These are phyloP conservation scores for Bruguiera parviflora DNA, from an alignment of 345 rosid species.

Conservation along the genomic window DNA sequence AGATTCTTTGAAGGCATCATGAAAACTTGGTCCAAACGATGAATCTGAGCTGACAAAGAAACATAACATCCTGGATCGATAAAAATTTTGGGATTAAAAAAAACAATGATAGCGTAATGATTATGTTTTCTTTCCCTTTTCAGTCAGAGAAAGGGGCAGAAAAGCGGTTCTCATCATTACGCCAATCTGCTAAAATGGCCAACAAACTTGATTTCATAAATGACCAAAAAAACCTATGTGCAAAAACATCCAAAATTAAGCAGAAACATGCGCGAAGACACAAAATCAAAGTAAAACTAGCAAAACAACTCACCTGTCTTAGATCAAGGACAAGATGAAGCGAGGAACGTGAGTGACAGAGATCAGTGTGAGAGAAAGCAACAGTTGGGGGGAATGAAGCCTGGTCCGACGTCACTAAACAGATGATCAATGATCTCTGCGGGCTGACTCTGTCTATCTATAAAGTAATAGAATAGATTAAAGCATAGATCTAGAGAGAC, in stretches of 20 bases:
- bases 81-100: constrained; percentile 27
- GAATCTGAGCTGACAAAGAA: constrained; percentile 35
- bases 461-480: constrained; percentile 4
- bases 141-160: constrained; percentile 29
- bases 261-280: constrained; percentile 4
- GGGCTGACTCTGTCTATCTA: background rate
- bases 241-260: no score
- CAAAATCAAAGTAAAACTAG: background rate
- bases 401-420: constrained; percentile 79
- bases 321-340: background rate
- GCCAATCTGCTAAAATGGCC: constrained; percentile 48
- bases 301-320: background rate
- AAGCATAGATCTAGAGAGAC: background rate
- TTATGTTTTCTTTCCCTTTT: constrained; percentile 24
- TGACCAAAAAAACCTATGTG: constrained; percentile 1
- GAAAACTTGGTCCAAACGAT: constrained; percentile 32
- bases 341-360: background rate
- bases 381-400: constrained; percentile 93
- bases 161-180: constrained; percentile 56
- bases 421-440: background rate
- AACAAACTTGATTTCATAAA: constrained; percentile 12
- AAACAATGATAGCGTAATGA: constrained; percentile 33
- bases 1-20: constrained; percentile 45
- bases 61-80: constrained; percentile 24
- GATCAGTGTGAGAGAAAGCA: constrained; percentile 23